phyloP scores from a whole-genome alignment of 768 basidiomycete species.

The Xerocomellus chrysenteron region DNA sequence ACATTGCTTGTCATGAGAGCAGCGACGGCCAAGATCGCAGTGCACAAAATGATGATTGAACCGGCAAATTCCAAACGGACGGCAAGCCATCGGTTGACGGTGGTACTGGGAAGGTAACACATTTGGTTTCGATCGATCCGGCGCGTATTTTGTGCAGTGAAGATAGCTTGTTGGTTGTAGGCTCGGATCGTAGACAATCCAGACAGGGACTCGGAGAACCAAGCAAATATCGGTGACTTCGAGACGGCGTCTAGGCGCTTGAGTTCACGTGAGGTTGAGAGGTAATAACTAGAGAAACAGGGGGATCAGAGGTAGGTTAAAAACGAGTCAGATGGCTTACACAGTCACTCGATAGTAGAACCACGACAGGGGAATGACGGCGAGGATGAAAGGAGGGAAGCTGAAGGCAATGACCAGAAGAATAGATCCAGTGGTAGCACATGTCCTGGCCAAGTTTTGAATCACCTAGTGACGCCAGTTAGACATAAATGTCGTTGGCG shows the following conservation, averaged over 20 bases:
- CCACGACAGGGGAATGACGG: conserved; percentile 71
- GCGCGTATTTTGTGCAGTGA: conserved; percentile 64
- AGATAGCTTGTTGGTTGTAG: conserved; percentile 67
- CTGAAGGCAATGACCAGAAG: conserved; percentile 73
- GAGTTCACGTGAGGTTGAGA: conserved; percentile 82
- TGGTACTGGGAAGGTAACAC: conserved; percentile 67
- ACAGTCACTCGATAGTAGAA: conserved; percentile 80
- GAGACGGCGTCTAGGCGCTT: conserved; percentile 89
- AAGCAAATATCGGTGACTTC: conserved; percentile 87
- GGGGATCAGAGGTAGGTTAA: neutral
- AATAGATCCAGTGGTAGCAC: conserved; percentile 57
- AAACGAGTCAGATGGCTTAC: conserved; percentile 40
- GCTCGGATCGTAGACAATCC: conserved; percentile 85
- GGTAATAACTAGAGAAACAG: conserved; percentile 63
- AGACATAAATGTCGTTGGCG: neutral
- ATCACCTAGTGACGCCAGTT: conserved; percentile 44
- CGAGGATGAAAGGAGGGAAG: conserved; percentile 79
- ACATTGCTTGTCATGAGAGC: conserved; percentile 76
- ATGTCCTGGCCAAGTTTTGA: conserved; percentile 65
- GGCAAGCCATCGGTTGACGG: conserved; percentile 82
- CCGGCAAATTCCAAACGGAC: conserved; percentile 85
- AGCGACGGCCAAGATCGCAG: conserved; percentile 62
- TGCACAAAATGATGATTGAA: conserved; percentile 71
- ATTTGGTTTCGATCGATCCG: conserved; percentile 87
- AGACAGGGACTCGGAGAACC: conserved; percentile 75